Evolutionary conservation across 441 rosid genomes (phyloP).

Genomic region (Populus hybrid): DNA sequence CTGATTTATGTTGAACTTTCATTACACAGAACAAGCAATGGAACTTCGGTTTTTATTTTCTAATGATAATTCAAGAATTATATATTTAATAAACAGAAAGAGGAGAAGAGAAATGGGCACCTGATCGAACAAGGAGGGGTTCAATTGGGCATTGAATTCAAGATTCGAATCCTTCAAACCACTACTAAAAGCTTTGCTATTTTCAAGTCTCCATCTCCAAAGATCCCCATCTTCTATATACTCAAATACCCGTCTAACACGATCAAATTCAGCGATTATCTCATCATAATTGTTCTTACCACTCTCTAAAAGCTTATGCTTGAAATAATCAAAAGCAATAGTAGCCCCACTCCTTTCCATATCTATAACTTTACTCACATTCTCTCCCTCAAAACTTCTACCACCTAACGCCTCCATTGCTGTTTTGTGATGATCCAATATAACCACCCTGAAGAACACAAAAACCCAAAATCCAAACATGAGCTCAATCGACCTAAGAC

Average conservation of each 20-base stretch:
- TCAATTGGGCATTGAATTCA: conserved; percentile 38
- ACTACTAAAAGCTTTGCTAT: conserved; percentile 66
- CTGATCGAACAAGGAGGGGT: conserved; percentile 60
- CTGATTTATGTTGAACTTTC: no score
- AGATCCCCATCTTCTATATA: conserved; percentile 71
- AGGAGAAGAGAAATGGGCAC: conserved; percentile 10
- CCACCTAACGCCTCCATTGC: conserved; percentile 47
- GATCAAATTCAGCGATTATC: conserved; percentile 28
- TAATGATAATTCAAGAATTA: not conserved
- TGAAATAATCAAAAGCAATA: conserved; percentile 70
- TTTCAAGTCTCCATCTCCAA: conserved; percentile 61
- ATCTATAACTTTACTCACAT: conserved; percentile 52
- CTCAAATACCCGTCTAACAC: conserved; percentile 47
- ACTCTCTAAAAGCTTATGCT: conserved; percentile 33
- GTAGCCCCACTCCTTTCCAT: conserved; percentile 70
- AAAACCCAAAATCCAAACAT: not conserved
- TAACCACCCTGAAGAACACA: conserved; percentile 28
- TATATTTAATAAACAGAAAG: not conserved
- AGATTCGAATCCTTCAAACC: conserved; percentile 57
- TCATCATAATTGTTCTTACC: not conserved
- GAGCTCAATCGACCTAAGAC: not conserved
- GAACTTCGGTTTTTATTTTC: no score
- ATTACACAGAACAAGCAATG: no score
- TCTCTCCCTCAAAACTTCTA: conserved; percentile 23
- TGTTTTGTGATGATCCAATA: conserved; percentile 69